Evolutionary conservation across 2,329 filamentous ascomycete species (phyloP).

Genomic region (Aspergillus intermedius): DNA sequence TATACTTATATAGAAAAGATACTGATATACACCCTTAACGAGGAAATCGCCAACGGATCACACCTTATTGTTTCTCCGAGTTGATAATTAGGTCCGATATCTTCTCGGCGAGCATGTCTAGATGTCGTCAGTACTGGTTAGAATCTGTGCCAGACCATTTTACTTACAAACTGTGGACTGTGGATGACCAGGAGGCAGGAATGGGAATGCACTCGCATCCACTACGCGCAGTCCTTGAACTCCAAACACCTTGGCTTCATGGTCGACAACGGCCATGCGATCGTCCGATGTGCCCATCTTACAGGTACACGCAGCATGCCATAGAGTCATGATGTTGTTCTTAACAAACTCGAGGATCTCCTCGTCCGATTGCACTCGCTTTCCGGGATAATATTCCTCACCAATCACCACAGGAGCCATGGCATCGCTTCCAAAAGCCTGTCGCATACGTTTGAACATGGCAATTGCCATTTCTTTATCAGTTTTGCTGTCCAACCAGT

Average conservation of each 20-base stretch:
- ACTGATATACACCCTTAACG: no score
- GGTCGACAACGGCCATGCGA: constrained; percentile 27
- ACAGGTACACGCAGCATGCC: constrained; percentile 24
- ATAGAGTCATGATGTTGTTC: constrained; percentile 22
- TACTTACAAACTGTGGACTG: constrained; percentile 28
- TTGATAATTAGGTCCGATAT: constrained; percentile 17
- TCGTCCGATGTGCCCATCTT: constrained; percentile 24
- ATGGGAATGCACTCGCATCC: constrained; percentile 31
- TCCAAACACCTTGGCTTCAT: constrained; percentile 23
- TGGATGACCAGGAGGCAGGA: constrained; percentile 37
- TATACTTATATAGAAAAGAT: no score
- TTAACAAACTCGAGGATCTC: constrained; percentile 35
- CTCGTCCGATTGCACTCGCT: constrained; percentile 32
- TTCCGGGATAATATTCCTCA: constrained; percentile 33
- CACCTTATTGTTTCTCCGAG: neutral
- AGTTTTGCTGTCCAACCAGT: constrained; percentile 37
- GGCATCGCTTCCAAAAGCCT: constrained; percentile 25
- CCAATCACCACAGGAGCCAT: constrained; percentile 27
- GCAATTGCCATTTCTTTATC: constrained; percentile 42
- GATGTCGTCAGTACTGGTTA: neutral
- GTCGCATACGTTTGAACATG: constrained; percentile 38
- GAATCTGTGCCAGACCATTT: constrained; percentile 1
- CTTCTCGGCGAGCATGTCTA: constrained; percentile 34
- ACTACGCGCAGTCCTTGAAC: constrained; percentile 26
- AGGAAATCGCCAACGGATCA: neutral